Percentiles rank a stretch among this genome's conserved stretches.
Conservation (phyloP, 129 eudicot genomes). For the Saussurea involucrata region DNA sequence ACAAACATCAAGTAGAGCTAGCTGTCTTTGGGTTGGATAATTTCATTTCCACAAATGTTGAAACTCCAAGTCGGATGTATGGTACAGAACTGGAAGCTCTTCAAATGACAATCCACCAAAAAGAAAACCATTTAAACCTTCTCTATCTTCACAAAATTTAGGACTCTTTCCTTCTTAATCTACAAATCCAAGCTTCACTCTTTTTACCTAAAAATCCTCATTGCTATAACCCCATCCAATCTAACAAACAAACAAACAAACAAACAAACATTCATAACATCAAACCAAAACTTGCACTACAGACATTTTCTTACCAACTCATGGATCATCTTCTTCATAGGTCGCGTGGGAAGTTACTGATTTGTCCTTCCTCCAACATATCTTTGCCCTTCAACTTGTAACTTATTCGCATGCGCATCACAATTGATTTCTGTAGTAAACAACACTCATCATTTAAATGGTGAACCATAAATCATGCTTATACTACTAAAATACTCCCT, state of each 20-base stretch:
- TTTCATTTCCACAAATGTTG: neutral
- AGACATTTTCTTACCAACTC: slow-evolving; percentile 9
- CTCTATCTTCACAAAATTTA: slow-evolving; percentile 30
- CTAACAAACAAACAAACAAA: slow-evolving; percentile 9
- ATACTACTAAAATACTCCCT: too few relatives aligned
- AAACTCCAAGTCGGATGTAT: slow-evolving; percentile 2
- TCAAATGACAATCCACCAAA: slow-evolving; percentile 10
- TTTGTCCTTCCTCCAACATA: slow-evolving; percentile 86
- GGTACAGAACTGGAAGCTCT: slow-evolving; percentile 7
- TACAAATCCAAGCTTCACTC: slow-evolving; percentile 31
- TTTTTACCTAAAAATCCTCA: slow-evolving; percentile 5
- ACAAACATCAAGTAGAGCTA: neutral
- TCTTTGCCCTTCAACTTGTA: slow-evolving; percentile 75
- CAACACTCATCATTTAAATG: neutral
- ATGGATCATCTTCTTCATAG: slow-evolving; percentile 21
- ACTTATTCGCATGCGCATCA: slow-evolving; percentile 85
- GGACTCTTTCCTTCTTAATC: slow-evolving; percentile 29
- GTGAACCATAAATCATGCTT: neutral
- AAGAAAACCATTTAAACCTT: slow-evolving; percentile 20
- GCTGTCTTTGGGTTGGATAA: neutral
- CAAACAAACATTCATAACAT: neutral
- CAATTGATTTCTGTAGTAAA: slow-evolving; percentile 67
- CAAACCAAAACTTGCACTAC: slow-evolving; percentile 12
- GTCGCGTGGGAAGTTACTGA: slow-evolving; percentile 81
- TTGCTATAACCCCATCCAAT: slow-evolving; percentile 15